Percentiles rank a stretch among this genome's conserved stretches.
Conservation (phyloP, 73 alveolate genomes). For the Paramecium primaurelia region DNA sequence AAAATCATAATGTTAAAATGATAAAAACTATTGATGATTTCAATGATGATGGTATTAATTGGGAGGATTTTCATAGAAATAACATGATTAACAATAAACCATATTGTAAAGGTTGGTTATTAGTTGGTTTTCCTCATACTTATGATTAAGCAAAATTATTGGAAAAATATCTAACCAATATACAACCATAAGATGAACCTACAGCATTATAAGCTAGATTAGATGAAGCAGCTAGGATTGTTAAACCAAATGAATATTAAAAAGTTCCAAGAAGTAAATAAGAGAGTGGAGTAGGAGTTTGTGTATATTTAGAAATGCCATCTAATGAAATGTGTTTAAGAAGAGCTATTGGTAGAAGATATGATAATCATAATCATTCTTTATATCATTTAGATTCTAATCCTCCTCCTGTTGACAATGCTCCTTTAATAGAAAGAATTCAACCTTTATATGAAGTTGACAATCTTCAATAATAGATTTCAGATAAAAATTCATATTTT, state of each 20-base stretch:
- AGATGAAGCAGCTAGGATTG: conserved; percentile 68
- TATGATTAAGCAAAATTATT: conserved; percentile 86
- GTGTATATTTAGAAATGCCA: conserved; percentile 79
- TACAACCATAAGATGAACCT: conserved; percentile 78
- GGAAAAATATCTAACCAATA: conserved; percentile 89
- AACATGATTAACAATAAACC: conserved; percentile 12
- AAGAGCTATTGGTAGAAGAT: conserved; percentile 94
- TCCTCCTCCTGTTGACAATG: conserved; percentile 89
- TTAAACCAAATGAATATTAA: conserved; percentile 76
- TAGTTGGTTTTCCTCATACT: conserved; percentile 91
- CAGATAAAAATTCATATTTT: conserved; percentile 87
- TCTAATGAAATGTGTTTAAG: conserved; percentile 84
- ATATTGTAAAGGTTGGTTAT: conserved; percentile 81
- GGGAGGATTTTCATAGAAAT: conserved; percentile 48
- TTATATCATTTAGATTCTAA: conserved; percentile 91
- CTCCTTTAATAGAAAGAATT: conserved; percentile 93
- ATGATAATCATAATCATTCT: conserved; percentile 75
- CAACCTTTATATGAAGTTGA: conserved; percentile 79
- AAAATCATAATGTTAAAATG: background rate
- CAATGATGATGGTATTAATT: conserved; percentile 24
- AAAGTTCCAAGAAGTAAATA: conserved; percentile 70
- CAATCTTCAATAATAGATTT: conserved; percentile 78
- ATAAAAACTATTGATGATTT: background rate
- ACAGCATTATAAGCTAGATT: conserved; percentile 62
- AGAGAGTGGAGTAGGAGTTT: conserved; percentile 85